These are phyloP conservation scores for Hypoxylon sp. DNA, from an alignment of 2,329 filamentous ascomycete genomes.

Conservation along the genomic window DNA sequence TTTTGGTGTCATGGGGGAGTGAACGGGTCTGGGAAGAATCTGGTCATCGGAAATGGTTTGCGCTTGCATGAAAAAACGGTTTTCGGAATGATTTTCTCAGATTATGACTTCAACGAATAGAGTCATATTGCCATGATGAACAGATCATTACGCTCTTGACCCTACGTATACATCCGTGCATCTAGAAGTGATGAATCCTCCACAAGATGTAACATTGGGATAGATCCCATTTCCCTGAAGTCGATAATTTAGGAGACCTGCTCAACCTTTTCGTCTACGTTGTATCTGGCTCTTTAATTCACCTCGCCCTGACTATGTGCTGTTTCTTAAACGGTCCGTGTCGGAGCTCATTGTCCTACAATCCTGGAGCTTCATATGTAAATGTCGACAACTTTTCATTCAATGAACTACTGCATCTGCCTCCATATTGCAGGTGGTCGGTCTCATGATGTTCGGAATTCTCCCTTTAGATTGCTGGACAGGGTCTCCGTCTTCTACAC, in stretches of 20 bases:
- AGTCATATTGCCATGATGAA: constrained; percentile 49
- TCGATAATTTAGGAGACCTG: background rate
- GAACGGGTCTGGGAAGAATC: constrained; percentile 46
- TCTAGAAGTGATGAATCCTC: background rate
- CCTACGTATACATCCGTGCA: background rate
- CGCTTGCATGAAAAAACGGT: constrained; percentile 51
- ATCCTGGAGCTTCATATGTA: no score
- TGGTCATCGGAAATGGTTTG: constrained; percentile 53
- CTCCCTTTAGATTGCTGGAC: background rate
- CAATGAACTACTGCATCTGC: background rate
- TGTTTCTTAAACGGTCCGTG: background rate
- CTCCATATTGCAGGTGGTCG: no score
- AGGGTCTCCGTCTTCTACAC: background rate
- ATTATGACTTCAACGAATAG: constrained; percentile 55
- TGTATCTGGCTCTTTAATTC: background rate
- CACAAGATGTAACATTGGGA: background rate
- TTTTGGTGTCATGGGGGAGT: constrained; percentile 49
- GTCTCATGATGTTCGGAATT: background rate
- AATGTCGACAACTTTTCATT: background rate
- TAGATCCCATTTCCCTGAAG: background rate
- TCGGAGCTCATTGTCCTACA: background rate
- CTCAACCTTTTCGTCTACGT: background rate
- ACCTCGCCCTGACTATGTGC: background rate
- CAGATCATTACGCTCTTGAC: constrained; percentile 25
- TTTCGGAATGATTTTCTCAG: constrained; percentile 54